A percentile compares a stretch with the other conserved stretches of the same genome.
phyloP scores from a whole-genome alignment of 495 filamentous ascomycete species.

The Penicillium roqueforti region DNA sequence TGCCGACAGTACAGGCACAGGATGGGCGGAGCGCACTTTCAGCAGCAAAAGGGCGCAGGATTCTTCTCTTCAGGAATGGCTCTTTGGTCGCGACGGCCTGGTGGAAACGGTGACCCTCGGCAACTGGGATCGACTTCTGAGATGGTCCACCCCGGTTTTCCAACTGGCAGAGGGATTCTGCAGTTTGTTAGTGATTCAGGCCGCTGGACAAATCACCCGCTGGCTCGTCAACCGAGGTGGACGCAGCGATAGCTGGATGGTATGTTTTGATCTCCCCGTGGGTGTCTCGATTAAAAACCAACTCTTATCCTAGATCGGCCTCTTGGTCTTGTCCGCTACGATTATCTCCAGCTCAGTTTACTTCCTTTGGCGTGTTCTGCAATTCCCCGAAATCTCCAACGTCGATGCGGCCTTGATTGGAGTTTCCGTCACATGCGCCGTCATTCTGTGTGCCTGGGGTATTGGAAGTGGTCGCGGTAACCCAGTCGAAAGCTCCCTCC shows the following conservation, averaged over 20 bases:
- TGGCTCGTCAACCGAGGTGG: slow-evolving; percentile 88
- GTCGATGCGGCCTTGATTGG: slow-evolving; percentile 93
- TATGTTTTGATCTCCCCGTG: slow-evolving; percentile 45
- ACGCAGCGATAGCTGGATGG: slow-evolving; percentile 95
- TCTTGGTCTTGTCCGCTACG: slow-evolving; percentile 81
- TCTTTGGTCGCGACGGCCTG: slow-evolving; percentile 76
- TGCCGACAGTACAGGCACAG: slow-evolving; percentile 54
- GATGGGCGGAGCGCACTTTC: slow-evolving; percentile 80
- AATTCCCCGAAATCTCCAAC: slow-evolving; percentile 88
- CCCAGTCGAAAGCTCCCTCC: slow-evolving; percentile 88
- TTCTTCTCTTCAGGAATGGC: slow-evolving; percentile 68
- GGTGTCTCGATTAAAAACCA: slow-evolving; percentile 20
- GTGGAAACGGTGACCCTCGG: slow-evolving; percentile 75
- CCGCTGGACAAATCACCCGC: slow-evolving; percentile 87
- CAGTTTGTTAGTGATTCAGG: slow-evolving; percentile 91
- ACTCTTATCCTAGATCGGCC: slow-evolving; percentile 61
- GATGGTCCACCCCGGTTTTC: slow-evolving; percentile 93
- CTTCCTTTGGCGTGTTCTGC: slow-evolving; percentile 91
- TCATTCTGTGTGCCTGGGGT: slow-evolving; percentile 89
- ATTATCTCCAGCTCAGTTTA: slow-evolving; percentile 92
- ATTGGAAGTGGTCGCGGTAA: slow-evolving; percentile 94
- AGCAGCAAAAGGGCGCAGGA: slow-evolving; percentile 60
- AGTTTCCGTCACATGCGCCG: slow-evolving; percentile 80
- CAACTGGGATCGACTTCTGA: slow-evolving; percentile 81
- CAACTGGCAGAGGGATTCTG: slow-evolving; percentile 95